These are phyloP conservation scores for Eutrema heterophyllum DNA, from an alignment of 345 rosid genomes.

Conservation along the genomic window DNA sequence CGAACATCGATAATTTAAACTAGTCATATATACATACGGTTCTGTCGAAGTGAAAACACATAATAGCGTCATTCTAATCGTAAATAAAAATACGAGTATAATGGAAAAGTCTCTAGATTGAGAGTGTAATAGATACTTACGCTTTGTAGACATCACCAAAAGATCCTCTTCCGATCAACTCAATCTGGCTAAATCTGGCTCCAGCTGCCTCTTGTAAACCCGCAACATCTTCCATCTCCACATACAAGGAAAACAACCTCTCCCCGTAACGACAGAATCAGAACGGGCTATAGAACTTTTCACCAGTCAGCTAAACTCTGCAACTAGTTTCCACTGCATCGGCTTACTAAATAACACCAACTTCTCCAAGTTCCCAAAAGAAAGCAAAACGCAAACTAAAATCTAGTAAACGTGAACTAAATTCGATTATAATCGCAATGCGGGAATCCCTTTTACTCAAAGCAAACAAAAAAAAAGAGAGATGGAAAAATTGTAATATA, in stretches of 20 bases:
- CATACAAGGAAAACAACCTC: slow-evolving; percentile 7
- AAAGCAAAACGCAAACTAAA: neutral
- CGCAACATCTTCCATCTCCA: slow-evolving; percentile 68
- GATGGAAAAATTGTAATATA: neutral
- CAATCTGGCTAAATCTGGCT: slow-evolving; percentile 68
- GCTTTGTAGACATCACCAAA: slow-evolving; percentile 98
- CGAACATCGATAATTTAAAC: neutral
- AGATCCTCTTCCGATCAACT: slow-evolving; percentile 96
- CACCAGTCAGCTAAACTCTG: slow-evolving; percentile 21
- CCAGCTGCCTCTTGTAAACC: slow-evolving; percentile 82
- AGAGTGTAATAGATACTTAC: slow-evolving; percentile 39
- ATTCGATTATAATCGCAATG: neutral
- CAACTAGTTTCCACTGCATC: slow-evolving; percentile 4
- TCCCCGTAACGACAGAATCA: slow-evolving; percentile 1
- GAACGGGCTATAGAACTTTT: neutral
- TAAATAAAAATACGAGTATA: neutral
- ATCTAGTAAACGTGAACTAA: neutral
- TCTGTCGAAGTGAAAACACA: no score
- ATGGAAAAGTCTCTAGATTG: neutral
- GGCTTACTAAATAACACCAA: neutral
- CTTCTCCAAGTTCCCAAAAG: neutral
- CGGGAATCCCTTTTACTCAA: slow-evolving; percentile 32
- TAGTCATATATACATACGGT: no score
- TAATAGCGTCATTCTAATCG: neutral
- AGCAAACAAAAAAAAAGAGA: slow-evolving; percentile 32